These are phyloP conservation scores for Aspergillus persii DNA, from an alignment of 2,329 filamentous ascomycete species.

Conservation along the genomic window DNA sequence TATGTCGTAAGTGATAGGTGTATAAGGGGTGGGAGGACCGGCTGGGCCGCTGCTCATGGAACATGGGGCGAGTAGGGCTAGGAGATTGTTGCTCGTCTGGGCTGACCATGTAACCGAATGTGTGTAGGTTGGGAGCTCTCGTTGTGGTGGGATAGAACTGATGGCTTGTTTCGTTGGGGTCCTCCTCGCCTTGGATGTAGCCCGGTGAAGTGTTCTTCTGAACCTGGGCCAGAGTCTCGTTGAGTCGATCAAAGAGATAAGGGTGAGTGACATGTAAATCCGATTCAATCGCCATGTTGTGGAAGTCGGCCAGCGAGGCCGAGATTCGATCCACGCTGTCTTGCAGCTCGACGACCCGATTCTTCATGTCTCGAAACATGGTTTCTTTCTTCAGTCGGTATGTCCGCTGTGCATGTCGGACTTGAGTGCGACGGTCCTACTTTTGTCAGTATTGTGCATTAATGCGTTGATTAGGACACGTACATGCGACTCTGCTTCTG, in stretches of 20 bases:
- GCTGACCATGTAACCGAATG: neutral
- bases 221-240: neutral
- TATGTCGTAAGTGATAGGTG: neutral
- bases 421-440: constrained; percentile 69
- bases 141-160: neutral
- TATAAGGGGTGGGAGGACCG: neutral
- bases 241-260: constrained; percentile 1
- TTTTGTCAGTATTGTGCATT: too few relatives aligned
- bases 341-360: constrained; percentile 67
- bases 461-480: neutral
- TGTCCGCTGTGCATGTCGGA: constrained; percentile 79
- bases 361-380: constrained; percentile 70
- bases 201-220: neutral
- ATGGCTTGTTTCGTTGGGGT: neutral
- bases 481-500: neutral
- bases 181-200: too few relatives aligned
- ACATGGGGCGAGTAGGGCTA: neutral
- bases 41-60: neutral
- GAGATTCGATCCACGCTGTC: constrained; percentile 29
- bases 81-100: neutral
- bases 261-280: constrained; percentile 9
- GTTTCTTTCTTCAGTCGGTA: constrained; percentile 83
- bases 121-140: neutral
- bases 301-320: neutral
- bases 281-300: constrained; percentile 1